Conservation (phyloP, 805 yeast species). For the Sugiyamaella chiloensis region DNA sequence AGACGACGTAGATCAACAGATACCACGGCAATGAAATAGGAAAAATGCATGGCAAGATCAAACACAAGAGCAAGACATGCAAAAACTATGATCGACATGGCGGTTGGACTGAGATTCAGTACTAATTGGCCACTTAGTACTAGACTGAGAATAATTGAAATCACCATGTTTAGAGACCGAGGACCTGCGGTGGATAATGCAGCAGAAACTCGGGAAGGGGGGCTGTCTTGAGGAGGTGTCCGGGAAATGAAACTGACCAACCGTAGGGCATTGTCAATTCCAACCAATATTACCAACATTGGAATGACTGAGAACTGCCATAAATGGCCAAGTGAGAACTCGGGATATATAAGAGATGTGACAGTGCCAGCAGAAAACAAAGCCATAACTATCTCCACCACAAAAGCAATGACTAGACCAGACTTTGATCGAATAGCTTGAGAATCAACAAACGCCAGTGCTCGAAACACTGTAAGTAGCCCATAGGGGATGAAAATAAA, state of each 20-base stretch:
- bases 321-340: slow-evolving; percentile 36
- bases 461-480: slow-evolving; percentile 34
- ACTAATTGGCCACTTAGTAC: slow-evolving; percentile 28
- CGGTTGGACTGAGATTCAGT: neutral
- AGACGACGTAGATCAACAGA: slow-evolving; percentile 63
- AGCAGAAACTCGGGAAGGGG: slow-evolving; percentile 38
- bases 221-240: slow-evolving; percentile 43
- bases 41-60: slow-evolving; percentile 59
- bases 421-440: slow-evolving; percentile 44
- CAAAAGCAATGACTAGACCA: slow-evolving; percentile 45
- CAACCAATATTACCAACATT: slow-evolving; percentile 41
- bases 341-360: slow-evolving; percentile 37
- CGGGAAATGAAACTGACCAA: slow-evolving; percentile 40
- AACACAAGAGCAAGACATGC: slow-evolving; percentile 47
- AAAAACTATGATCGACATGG: slow-evolving; percentile 30
- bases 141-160: slow-evolving; percentile 39
- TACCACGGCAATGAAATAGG: slow-evolving; percentile 63
- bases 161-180: slow-evolving; percentile 38
- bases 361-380: slow-evolving; percentile 43
- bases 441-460: slow-evolving; percentile 41
- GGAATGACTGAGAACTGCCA: slow-evolving; percentile 38
- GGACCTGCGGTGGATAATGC: slow-evolving; percentile 39
- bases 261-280: slow-evolving; percentile 49
- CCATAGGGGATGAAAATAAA: slow-evolving; percentile 29
- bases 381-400: slow-evolving; percentile 41